Conservation (phyloP, 495 filamentous ascomycete genomes). For the Penicillium diatomitis region DNA sequence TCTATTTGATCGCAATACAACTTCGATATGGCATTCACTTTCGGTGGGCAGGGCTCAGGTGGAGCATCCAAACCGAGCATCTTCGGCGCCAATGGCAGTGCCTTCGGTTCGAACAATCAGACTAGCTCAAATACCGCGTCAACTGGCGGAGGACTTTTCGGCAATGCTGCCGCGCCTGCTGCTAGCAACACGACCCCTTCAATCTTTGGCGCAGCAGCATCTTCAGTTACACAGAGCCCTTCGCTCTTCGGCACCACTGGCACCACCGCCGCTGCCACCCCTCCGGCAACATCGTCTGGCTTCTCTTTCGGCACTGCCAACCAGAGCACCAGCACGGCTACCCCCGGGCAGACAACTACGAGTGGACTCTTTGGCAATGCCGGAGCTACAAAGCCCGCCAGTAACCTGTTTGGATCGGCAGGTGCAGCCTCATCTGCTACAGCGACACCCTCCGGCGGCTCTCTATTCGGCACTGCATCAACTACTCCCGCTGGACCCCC, state of each 20-base stretch:
- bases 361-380: conserved; percentile 43
- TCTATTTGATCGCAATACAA: conserved; percentile 11
- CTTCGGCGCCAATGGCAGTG: conserved; percentile 31
- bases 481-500: conserved; percentile 60
- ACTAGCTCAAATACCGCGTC: conserved; percentile 20
- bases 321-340: conserved; percentile 21
- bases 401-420: conserved; percentile 27
- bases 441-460: conserved; percentile 26
- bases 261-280: conserved; percentile 12
- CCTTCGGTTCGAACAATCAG: conserved; percentile 27
- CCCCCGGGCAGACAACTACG: conserved; percentile 26
- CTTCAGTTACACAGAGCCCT: conserved; percentile 18
- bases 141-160: conserved; percentile 31
- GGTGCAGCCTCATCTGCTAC: conserved; percentile 23
- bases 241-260: conserved; percentile 27
- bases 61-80: conserved; percentile 25
- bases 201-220: conserved; percentile 21
- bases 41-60: conserved; percentile 25
- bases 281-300: conserved; percentile 14
- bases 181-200: conserved; percentile 22
- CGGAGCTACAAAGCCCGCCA: conserved; percentile 12
- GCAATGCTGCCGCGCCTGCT: conserved; percentile 35
- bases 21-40: conserved; percentile 29
- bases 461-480: conserved; percentile 41
- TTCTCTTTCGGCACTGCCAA: conserved; percentile 37